Evolutionary conservation across 176 grass and related monocot species (phyloP).

Genomic region (Avena sativa): DNA sequence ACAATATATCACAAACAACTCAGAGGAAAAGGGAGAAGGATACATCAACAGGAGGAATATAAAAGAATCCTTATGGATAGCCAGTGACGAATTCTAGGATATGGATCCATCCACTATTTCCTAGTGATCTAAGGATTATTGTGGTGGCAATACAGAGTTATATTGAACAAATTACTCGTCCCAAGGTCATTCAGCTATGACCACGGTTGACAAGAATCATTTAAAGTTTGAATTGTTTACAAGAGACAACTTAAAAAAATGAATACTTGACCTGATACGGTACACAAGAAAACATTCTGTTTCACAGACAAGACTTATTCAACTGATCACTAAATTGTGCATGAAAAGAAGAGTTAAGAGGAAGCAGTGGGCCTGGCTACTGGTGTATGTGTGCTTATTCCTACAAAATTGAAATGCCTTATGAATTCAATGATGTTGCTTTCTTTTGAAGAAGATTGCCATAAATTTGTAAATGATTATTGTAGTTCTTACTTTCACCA

Average conservation of each 20-base stretch:
- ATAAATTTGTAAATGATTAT: neutral
- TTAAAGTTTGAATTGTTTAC: constrained; percentile 19
- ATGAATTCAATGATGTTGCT: constrained; percentile 8
- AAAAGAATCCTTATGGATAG: neutral
- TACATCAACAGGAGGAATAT: neutral
- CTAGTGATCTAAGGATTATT: neutral
- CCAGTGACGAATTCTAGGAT: neutral
- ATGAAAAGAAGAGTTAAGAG: constrained; percentile 6
- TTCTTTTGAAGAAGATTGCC: neutral
- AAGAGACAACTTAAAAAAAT: constrained; percentile 5
- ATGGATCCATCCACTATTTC: neutral
- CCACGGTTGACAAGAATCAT: neutral
- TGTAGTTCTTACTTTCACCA: neutral
- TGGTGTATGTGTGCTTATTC: neutral
- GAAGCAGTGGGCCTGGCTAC: neutral
- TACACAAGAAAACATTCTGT: neutral
- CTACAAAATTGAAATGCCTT: neutral
- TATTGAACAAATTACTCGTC: neutral
- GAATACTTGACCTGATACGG: neutral
- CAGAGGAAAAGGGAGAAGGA: neutral
- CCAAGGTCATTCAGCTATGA: neutral
- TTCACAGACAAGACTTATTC: neutral
- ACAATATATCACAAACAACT: neutral
- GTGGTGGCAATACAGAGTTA: neutral
- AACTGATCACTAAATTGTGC: neutral